These are phyloP conservation scores for Achaetomiella virescens DNA, from an alignment of 495 filamentous ascomycete genomes.

Conservation along the genomic window DNA sequence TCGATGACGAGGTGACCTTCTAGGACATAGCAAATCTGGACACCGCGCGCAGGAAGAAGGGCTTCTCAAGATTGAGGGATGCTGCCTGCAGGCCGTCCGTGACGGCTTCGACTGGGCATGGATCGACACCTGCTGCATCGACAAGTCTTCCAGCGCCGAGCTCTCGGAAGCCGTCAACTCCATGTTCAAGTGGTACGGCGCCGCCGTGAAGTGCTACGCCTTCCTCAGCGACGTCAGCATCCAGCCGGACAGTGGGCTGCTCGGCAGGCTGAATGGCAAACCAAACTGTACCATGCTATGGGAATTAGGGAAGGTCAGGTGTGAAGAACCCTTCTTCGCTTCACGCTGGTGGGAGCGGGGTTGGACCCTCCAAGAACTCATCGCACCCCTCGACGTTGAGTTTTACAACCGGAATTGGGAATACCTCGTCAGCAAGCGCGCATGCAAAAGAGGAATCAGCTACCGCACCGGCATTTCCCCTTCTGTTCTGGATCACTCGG, in stretches of 20 bases:
- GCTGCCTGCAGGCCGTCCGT: conserved; percentile 8
- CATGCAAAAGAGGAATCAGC: background rate
- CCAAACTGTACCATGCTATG: too few relatives aligned
- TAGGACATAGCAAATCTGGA: conserved; percentile 9
- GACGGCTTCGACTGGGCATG: conserved; percentile 18
- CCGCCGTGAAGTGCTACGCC: conserved; percentile 25
- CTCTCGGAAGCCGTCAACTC: conserved; percentile 39
- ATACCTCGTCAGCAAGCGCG: background rate
- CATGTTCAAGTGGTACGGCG: conserved; percentile 38
- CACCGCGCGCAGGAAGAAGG: conserved; percentile 14
- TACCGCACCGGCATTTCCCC: background rate
- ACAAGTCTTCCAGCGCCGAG: conserved; percentile 36
- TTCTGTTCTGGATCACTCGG: too few relatives aligned
- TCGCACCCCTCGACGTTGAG: background rate
- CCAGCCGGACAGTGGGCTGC: too few relatives aligned
- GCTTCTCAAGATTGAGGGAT: conserved; percentile 19
- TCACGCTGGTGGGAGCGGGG: conserved; percentile 10
- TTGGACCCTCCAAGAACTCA: conserved; percentile 12
- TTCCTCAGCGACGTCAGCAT: conserved; percentile 21
- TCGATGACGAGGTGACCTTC: conserved; percentile 13
- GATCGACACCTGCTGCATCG: conserved; percentile 40
- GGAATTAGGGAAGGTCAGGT: too few relatives aligned
- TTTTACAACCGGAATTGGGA: conserved; percentile 2
- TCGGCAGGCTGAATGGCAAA: too few relatives aligned
- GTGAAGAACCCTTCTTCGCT: background rate